These are phyloP conservation scores for Dunaliella primolecta DNA, from an alignment of 139 green algal genomes.

Conservation along the genomic window DNA sequence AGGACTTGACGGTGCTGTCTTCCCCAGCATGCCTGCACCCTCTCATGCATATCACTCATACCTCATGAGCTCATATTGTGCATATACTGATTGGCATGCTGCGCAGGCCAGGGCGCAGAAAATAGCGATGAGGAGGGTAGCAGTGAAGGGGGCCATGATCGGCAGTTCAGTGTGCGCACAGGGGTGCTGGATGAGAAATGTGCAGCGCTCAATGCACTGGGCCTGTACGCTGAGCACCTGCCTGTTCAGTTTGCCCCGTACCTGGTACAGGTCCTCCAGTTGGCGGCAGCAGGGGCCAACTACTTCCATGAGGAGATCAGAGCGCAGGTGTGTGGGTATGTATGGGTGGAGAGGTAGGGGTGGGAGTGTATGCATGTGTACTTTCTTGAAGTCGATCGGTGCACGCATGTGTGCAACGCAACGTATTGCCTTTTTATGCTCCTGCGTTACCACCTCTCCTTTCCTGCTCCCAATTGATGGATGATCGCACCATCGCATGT, in stretches of 20 bases:
- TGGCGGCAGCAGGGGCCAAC: conserved; percentile 22
- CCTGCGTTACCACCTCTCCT: too few species aligned
- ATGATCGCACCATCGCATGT: too few species aligned
- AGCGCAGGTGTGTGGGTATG: conserved; percentile 19
- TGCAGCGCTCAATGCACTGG: conserved; percentile 56
- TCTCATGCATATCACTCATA: too few species aligned
- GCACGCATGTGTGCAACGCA: too few species aligned
- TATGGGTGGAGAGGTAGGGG: not conserved
- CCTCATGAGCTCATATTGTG: too few species aligned
- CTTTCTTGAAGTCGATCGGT: too few species aligned
- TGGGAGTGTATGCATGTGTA: not conserved
- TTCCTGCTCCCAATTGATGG: too few species aligned
- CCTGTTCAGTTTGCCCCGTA: conserved; percentile 43
- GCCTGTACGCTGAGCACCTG: conserved; percentile 47
- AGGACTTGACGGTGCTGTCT: too few species aligned
- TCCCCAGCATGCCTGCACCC: too few species aligned
- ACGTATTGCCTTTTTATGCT: too few species aligned
- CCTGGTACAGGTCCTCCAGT: conserved; percentile 37
- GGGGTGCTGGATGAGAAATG: conserved; percentile 77
- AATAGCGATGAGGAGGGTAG: conserved; percentile 30
- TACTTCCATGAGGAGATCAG: conserved; percentile 71
- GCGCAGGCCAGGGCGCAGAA: conserved; percentile 1
- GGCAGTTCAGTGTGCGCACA: conserved; percentile 25
- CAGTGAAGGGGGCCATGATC: conserved; percentile 25
- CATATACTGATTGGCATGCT: too few species aligned